These are phyloP conservation scores for Cucumis melo DNA, from an alignment of 306 rosid genomes.

Conservation along the genomic window DNA sequence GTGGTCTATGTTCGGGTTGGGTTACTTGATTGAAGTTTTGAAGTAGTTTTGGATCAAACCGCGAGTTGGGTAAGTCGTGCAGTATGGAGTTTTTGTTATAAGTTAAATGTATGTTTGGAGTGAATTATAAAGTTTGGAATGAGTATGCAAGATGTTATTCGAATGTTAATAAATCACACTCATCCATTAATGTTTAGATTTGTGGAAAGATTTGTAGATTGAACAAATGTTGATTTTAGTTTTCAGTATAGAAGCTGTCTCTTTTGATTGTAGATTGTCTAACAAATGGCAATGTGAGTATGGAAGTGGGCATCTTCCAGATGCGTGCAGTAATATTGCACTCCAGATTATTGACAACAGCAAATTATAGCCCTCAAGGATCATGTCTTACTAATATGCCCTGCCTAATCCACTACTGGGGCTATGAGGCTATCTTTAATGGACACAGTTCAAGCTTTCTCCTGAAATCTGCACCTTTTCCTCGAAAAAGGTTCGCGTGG, in stretches of 20 bases:
- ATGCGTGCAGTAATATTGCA: conserved; percentile 22
- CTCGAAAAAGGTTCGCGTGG: conserved; percentile 28
- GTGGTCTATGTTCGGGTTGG: no score
- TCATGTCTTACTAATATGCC: conserved; percentile 18
- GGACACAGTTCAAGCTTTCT: conserved; percentile 19
- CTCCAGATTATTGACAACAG: conserved; percentile 25
- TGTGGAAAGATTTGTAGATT: not conserved
- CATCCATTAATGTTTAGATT: not conserved
- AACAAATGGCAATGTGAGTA: not conserved
- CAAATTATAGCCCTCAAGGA: conserved; percentile 21
- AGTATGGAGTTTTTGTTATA: no score
- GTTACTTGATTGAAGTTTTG: no score
- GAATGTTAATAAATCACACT: not conserved
- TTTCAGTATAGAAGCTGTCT: not conserved
- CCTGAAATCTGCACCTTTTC: conserved; percentile 25
- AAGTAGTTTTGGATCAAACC: no score
- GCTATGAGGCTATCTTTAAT: conserved; percentile 21
- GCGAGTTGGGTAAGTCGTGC: no score
- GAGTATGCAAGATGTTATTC: not conserved
- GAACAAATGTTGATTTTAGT: not conserved
- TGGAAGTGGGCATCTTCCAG: conserved; percentile 35
- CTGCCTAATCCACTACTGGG: conserved; percentile 27
- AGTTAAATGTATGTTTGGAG: no score
- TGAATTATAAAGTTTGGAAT: no score
- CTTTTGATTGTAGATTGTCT: not conserved